phyloP scores from a whole-genome alignment of 257 asterid species.

The Lavandula angustifolia region DNA sequence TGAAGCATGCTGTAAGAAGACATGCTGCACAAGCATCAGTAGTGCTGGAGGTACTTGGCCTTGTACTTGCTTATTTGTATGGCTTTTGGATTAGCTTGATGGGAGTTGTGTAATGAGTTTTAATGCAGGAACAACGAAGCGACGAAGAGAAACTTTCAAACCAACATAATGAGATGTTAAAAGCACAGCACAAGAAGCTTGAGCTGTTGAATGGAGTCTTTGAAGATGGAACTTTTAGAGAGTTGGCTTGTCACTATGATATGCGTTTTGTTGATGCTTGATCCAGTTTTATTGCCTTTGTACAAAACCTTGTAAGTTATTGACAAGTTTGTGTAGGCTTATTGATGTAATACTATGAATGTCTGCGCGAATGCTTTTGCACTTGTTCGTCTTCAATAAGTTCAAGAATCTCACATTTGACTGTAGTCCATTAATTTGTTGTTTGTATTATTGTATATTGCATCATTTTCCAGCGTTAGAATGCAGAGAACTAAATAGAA shows the following conservation, averaged over 20 bases:
- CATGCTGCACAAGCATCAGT: conserved; percentile 64
- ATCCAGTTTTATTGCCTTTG: conserved; percentile 21
- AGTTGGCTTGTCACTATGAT: conserved; percentile 39
- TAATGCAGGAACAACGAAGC: conserved; percentile 43
- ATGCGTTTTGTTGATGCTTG: conserved; percentile 44
- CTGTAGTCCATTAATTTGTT: not conserved
- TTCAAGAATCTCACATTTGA: not conserved
- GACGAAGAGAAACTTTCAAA: conserved; percentile 60
- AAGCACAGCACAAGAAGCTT: conserved; percentile 50
- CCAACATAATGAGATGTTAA: conserved; percentile 51
- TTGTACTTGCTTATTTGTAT: not conserved
- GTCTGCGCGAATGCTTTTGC: not conserved
- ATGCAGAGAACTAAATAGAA: not conserved
- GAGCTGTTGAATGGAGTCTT: conserved; percentile 42
- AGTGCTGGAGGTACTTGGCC: conserved; percentile 49
- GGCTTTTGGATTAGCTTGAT: not conserved
- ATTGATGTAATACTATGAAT: not conserved
- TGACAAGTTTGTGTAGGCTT: not conserved
- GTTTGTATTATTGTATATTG: too few relatives aligned
- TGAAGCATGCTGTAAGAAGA: conserved; percentile 43
- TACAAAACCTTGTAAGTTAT: conserved; percentile 1
- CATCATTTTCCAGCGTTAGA: not conserved
- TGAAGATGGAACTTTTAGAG: conserved; percentile 48
- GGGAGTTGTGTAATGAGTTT: not conserved
- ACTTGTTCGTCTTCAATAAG: not conserved